Evolutionary conservation across 768 basidiomycete species (phyloP).

Genomic region (Leccinellum albellum): DNA sequence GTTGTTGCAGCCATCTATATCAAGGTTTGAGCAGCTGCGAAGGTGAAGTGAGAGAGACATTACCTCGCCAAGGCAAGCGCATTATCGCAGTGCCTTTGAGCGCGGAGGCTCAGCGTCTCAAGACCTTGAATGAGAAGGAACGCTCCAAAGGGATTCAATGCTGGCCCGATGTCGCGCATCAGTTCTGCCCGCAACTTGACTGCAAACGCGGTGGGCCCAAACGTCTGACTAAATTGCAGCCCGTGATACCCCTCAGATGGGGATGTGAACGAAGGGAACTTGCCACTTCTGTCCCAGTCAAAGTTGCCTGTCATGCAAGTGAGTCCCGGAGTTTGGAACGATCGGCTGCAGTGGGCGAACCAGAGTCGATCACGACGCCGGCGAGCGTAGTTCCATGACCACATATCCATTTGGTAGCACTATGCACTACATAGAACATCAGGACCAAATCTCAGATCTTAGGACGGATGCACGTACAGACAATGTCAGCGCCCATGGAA

Average conservation of each 20-base stretch:
- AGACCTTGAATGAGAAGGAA: conserved; percentile 77
- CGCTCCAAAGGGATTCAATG: conserved; percentile 66
- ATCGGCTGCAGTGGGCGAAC: conserved; percentile 24
- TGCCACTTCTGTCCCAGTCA: conserved; percentile 64
- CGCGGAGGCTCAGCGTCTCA: conserved; percentile 71
- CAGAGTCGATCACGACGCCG: conserved; percentile 71
- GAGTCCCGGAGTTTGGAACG: not conserved
- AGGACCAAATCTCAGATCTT: not conserved
- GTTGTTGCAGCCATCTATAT: conserved; percentile 6
- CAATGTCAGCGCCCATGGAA: conserved; percentile 72
- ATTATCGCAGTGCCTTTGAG: conserved; percentile 68
- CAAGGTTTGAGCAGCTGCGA: too few species aligned
- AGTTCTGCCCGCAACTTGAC: conserved; percentile 61
- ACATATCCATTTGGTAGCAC: conserved; percentile 83
- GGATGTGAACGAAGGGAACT: conserved; percentile 71
- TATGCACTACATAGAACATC: conserved; percentile 46
- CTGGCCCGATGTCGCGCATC: conserved; percentile 64
- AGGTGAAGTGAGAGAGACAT: not conserved
- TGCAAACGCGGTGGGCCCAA: conserved; percentile 61
- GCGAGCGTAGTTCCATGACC: conserved; percentile 79
- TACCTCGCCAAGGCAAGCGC: conserved; percentile 62
- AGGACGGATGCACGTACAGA: conserved; percentile 38
- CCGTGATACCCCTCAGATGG: conserved; percentile 79
- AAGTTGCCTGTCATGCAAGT: conserved; percentile 39
- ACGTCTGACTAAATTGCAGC: conserved; percentile 59